Conservation (phyloP, 345 rosid species). For the Gossypium sturtianum region DNA sequence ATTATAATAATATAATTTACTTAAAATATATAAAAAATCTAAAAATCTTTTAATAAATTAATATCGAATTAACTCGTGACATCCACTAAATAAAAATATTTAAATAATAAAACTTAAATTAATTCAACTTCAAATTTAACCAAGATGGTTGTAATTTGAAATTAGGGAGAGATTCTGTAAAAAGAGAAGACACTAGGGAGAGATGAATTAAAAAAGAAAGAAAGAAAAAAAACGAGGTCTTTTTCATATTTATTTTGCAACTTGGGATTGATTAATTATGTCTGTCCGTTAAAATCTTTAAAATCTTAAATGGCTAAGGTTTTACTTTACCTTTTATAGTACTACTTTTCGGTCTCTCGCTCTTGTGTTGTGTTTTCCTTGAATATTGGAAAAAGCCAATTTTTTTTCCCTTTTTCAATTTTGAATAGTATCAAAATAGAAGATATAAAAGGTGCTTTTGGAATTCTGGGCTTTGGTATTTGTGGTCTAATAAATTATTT, state of each 20-base stretch:
- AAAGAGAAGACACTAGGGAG: too few species aligned
- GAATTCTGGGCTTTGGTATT: slow-evolving; percentile 5
- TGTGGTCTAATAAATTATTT: not conserved
- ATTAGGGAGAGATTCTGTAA: too few species aligned
- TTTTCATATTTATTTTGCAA: not conserved
- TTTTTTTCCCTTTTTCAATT: not conserved
- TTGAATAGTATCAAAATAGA: slow-evolving; percentile 3
- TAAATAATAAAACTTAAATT: too few species aligned
- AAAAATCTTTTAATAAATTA: not conserved
- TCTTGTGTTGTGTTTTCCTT: slow-evolving; percentile 19
- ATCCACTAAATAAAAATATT: too few species aligned
- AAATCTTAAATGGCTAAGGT: slow-evolving; percentile 6
- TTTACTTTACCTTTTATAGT: slow-evolving; percentile 5
- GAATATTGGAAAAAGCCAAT: slow-evolving; percentile 36
- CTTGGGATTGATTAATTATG: not conserved
- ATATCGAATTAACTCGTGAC: too few species aligned
- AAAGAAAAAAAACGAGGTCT: too few species aligned
- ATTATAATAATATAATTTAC: too few species aligned
- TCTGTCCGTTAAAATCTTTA: not conserved
- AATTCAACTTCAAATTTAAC: too few species aligned
- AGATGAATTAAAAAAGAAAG: too few species aligned
- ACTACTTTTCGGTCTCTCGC: not conserved
- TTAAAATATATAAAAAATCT: not conserved
- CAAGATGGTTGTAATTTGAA: too few species aligned
- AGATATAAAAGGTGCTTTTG: slow-evolving; percentile 3